These are phyloP conservation scores for Inga oerstediana DNA, from an alignment of 306 rosid species.

Conservation along the genomic window DNA sequence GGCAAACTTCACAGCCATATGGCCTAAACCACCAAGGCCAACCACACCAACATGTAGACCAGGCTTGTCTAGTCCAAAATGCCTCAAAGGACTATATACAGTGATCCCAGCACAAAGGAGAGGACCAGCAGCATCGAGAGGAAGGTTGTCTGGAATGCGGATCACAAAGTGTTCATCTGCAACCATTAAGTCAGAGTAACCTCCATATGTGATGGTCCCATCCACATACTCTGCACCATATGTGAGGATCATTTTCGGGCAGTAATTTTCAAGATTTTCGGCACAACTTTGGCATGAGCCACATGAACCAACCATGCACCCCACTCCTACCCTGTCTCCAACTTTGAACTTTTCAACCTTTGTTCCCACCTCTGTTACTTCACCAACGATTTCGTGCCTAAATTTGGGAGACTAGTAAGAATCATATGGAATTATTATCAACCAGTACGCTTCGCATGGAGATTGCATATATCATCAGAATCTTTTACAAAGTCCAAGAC, in stretches of 20 bases:
- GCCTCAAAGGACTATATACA: slow-evolving; percentile 45
- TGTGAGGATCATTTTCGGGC: slow-evolving; percentile 28
- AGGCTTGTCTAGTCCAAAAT: slow-evolving; percentile 38
- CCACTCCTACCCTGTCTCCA: slow-evolving; percentile 44
- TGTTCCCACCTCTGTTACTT: slow-evolving; percentile 38
- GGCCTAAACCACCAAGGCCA: slow-evolving; percentile 56
- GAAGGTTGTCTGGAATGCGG: slow-evolving; percentile 31
- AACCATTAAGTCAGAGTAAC: slow-evolving; percentile 45
- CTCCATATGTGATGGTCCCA: slow-evolving; percentile 33
- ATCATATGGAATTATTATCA: neutral
- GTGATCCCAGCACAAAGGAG: slow-evolving; percentile 52
- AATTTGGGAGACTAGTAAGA: neutral
- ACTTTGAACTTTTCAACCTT: slow-evolving; percentile 34
- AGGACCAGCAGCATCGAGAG: slow-evolving; percentile 50
- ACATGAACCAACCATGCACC: slow-evolving; percentile 39
- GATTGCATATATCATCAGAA: neutral
- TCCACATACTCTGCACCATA: slow-evolving; percentile 18
- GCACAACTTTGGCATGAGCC: slow-evolving; percentile 23
- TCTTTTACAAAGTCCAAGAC: neutral
- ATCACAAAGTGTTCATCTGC: slow-evolving; percentile 40
- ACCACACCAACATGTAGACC: slow-evolving; percentile 49
- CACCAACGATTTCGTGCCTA: slow-evolving; percentile 41
- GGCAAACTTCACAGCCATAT: slow-evolving; percentile 48
- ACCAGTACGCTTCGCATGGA: neutral
- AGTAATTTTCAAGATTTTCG: slow-evolving; percentile 33